Conservation (phyloP, 495 filamentous ascomycete genomes). For the Collariella sp. region DNA sequence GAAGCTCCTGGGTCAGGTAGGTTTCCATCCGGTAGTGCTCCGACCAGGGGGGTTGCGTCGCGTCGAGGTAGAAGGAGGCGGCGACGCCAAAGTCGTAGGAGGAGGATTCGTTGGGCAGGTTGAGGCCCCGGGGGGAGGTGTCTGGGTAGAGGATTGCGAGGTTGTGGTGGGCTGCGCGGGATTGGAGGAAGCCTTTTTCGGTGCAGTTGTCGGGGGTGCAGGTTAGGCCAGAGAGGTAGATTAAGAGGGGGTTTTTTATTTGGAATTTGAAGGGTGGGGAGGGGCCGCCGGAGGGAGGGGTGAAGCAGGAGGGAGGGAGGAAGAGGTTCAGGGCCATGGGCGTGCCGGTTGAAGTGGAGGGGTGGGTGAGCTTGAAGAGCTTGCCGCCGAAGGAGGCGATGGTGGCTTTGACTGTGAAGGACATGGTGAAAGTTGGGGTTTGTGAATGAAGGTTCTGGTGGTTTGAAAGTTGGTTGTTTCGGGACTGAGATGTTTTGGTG, state of each 20-base stretch:
- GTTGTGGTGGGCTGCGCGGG: constrained; percentile 61
- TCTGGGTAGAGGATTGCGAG: constrained; percentile 91
- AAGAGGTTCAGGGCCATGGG: constrained; percentile 65
- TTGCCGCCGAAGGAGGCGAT: constrained; percentile 92
- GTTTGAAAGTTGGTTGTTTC: too few relatives aligned
- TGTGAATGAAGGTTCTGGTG: neutral
- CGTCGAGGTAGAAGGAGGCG: constrained; percentile 93
- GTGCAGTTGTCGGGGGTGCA: constrained; percentile 94
- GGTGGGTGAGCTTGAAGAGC: constrained; percentile 85
- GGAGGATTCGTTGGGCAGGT: constrained; percentile 73
- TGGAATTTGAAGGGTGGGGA: too few relatives aligned
- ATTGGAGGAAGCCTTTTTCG: constrained; percentile 95
- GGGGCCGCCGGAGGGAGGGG: constrained; percentile 25
- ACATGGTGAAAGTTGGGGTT: constrained; percentile 42
- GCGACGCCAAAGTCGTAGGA: constrained; percentile 82
- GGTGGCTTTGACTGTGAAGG: constrained; percentile 76
- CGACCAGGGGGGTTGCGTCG: constrained; percentile 63
- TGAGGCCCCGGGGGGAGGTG: constrained; percentile 79
- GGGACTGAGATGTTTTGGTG: too few relatives aligned
- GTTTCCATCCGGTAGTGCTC: constrained; percentile 84
- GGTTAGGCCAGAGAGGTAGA: constrained; percentile 91
- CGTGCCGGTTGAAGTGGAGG: constrained; percentile 58
- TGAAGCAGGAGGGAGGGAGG: constrained; percentile 52
- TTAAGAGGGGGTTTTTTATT: constrained; percentile 70
- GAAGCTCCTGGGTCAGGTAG: constrained; percentile 79